Evolutionary conservation across 495 filamentous ascomycete species (phyloP).

Genomic region (Penicillium bialowiezense): DNA sequence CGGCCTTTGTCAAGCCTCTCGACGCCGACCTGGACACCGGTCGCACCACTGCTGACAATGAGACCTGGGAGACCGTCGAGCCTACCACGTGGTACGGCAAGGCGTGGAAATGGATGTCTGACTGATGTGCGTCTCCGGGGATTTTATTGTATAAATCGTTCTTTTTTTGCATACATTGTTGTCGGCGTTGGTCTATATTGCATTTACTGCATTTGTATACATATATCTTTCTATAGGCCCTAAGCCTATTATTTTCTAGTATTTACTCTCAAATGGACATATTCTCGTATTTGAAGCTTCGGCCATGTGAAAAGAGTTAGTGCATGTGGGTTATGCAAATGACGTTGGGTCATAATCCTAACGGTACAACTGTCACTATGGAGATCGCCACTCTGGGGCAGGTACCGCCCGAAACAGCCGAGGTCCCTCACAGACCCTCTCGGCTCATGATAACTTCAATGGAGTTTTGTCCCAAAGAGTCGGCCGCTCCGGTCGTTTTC

Average conservation of each 20-base stretch:
- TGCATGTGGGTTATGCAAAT: constrained; percentile 19
- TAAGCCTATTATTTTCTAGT: neutral
- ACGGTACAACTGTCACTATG: constrained; percentile 9
- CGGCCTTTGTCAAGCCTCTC: constrained; percentile 37
- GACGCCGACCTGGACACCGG: constrained; percentile 52
- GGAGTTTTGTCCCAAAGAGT: constrained; percentile 18
- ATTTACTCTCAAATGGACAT: neutral
- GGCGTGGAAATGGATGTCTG: constrained; percentile 20
- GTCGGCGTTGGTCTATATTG: constrained; percentile 8
- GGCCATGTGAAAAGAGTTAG: constrained; percentile 7
- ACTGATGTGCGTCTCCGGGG: neutral
- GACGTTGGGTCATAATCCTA: constrained; percentile 9
- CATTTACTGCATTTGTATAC: neutral
- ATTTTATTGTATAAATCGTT: constrained; percentile 1
- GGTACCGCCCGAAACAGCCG: constrained; percentile 5
- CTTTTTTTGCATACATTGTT: neutral
- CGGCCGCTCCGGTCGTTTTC: constrained; percentile 15
- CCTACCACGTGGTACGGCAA: constrained; percentile 42
- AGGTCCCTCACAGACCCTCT: constrained; percentile 3
- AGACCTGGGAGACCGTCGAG: constrained; percentile 42
- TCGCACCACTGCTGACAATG: constrained; percentile 36
- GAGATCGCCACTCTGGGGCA: neutral
- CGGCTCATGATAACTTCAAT: constrained; percentile 7
- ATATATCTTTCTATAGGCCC: neutral
- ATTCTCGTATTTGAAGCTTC: neutral